These are phyloP conservation scores for Lachnellula subtilissima DNA, from an alignment of 2,329 filamentous ascomycete species.

Conservation along the genomic window DNA sequence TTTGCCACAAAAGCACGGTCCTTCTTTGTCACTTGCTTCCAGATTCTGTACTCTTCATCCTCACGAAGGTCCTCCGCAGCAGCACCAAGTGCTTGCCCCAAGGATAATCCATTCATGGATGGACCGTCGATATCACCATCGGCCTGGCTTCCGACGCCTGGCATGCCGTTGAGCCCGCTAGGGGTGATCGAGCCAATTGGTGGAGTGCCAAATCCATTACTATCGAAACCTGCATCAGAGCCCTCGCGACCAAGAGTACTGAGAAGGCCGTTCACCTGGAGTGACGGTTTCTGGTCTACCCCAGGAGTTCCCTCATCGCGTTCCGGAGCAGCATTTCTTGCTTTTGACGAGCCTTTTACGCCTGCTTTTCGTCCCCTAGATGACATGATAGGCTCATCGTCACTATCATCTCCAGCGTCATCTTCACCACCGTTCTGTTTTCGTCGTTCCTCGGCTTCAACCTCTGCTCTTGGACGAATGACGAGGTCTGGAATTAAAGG, in stretches of 20 bases:
- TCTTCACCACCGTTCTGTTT: conserved; percentile 82
- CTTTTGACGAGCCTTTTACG: conserved; percentile 59
- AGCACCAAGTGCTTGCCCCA: conserved; percentile 60
- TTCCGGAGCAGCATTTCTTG: conserved; percentile 68
- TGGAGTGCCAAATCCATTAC: conserved; percentile 82
- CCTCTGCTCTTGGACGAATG: conserved; percentile 86
- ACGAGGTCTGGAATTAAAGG: conserved; percentile 90
- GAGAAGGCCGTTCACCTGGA: conserved; percentile 62
- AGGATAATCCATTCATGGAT: conserved; percentile 60
- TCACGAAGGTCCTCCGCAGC: conserved; percentile 72
- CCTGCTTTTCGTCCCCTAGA: conserved; percentile 87
- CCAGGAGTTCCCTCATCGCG: conserved; percentile 75
- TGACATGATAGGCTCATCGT: conserved; percentile 98
- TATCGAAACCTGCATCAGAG: conserved; percentile 71
- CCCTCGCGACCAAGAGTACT: conserved; percentile 59
- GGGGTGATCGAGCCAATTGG: conserved; percentile 73
- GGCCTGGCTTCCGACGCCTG: conserved; percentile 65
- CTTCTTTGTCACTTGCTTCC: conserved; percentile 99
- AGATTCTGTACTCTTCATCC: conserved; percentile 94
- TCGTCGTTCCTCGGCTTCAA: conserved; percentile 80
- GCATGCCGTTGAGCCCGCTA: conserved; percentile 61
- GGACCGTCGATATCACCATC: conserved; percentile 81
- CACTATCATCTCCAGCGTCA: conserved; percentile 83
- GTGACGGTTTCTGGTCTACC: conserved; percentile 66
- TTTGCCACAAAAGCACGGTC: conserved; percentile 83